Evolutionary conservation across 2,329 filamentous ascomycete species (phyloP).

Genomic region (Rosellinia necatrix): DNA sequence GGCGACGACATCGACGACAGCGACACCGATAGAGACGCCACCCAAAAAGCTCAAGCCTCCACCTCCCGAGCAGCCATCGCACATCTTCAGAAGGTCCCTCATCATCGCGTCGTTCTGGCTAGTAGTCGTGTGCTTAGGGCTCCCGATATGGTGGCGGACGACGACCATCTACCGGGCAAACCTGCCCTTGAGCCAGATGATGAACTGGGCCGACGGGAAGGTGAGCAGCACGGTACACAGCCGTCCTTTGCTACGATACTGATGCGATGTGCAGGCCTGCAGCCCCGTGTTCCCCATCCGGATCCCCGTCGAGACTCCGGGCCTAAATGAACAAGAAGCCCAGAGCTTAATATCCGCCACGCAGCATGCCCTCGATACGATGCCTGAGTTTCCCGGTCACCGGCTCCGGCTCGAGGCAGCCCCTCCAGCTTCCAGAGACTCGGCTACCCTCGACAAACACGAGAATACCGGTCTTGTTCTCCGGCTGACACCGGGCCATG

Average conservation of each 20-base stretch:
- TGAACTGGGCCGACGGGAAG: constrained; percentile 88
- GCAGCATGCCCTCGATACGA: constrained; percentile 82
- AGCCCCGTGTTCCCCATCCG: constrained; percentile 85
- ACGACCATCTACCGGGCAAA: constrained; percentile 89
- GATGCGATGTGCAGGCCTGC: constrained; percentile 67
- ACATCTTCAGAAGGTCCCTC: constrained; percentile 69
- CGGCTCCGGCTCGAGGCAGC: constrained; percentile 75
- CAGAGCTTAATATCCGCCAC: constrained; percentile 77
- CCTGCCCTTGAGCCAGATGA: constrained; percentile 84
- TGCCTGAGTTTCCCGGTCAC: constrained; percentile 84
- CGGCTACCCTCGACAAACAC: constrained; percentile 39
- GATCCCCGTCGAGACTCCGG: constrained; percentile 74
- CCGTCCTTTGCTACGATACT: neutral
- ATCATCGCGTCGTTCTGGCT: constrained; percentile 91
- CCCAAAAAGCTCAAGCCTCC: constrained; percentile 54
- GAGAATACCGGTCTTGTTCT: constrained; percentile 69
- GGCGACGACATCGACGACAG: neutral
- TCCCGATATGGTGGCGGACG: constrained; percentile 96
- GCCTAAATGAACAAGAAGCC: constrained; percentile 68
- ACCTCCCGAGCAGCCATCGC: constrained; percentile 77
- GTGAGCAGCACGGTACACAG: constrained; percentile 56
- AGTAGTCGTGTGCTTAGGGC: constrained; percentile 78
- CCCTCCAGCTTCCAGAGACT: constrained; percentile 45
- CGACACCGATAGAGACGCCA: constrained; percentile 7
- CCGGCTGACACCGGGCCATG: constrained; percentile 67